These are phyloP conservation scores for Miscanthus lutarioriparius DNA, from an alignment of 176 grass and related monocot species.

Conservation along the genomic window DNA sequence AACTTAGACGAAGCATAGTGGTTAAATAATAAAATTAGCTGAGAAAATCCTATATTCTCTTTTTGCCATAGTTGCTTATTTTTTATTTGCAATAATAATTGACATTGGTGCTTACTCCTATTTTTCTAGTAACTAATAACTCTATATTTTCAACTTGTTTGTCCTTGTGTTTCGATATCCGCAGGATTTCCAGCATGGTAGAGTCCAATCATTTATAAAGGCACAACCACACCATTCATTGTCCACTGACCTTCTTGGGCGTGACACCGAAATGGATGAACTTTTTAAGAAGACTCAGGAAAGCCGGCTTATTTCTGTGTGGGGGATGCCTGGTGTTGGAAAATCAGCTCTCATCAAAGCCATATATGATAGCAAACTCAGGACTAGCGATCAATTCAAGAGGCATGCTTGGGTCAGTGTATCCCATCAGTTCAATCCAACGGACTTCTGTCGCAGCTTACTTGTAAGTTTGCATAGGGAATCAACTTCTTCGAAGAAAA, in stretches of 20 bases:
- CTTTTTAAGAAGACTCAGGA: neutral
- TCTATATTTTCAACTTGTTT: no score
- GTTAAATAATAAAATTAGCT: neutral
- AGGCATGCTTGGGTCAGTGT: neutral
- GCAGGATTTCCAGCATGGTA: no score
- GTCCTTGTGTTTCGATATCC: no score
- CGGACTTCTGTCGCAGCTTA: neutral
- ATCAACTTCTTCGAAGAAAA: no score
- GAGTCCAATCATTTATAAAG: no score
- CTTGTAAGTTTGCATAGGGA: neutral
- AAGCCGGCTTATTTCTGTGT: neutral
- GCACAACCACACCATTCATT: no score
- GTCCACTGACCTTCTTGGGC: no score
- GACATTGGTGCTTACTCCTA: no score
- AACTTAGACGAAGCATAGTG: no score
- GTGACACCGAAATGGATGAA: neutral
- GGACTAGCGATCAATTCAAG: rapidly evolving
- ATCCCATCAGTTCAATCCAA: neutral
- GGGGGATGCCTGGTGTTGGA: neutral
- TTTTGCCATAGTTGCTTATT: neutral
- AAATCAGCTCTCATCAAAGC: neutral
- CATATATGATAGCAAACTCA: rapidly evolving
- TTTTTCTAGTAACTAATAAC: no score
- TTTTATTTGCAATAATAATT: neutral
- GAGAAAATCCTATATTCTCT: neutral